A percentile compares a stretch with the other conserved stretches of the same genome.
Conservation (phyloP, 2,329 filamentous ascomycete species). For the Colletotrichum costaricense region DNA sequence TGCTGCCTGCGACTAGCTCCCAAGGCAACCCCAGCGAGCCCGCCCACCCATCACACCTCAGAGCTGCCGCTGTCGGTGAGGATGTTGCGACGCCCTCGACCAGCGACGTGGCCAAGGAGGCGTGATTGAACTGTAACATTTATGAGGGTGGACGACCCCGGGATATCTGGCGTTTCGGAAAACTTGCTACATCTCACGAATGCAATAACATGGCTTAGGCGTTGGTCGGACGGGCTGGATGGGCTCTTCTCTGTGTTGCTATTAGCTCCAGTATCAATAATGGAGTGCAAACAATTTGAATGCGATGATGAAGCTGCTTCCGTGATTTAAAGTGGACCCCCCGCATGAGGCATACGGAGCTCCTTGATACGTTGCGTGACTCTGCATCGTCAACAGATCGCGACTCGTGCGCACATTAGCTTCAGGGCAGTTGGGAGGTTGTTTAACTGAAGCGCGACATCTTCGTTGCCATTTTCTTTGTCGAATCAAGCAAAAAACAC, state of each 20-base stretch:
- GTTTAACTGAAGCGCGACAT: not conserved
- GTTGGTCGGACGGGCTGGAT: not conserved
- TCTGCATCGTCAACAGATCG: not conserved
- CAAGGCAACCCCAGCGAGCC: conserved; percentile 57
- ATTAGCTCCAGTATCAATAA: not conserved
- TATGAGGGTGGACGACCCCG: not conserved
- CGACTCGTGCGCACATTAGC: not conserved
- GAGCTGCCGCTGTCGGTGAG: conserved; percentile 57
- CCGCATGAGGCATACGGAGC: too few relatives aligned
- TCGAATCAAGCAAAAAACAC: not conserved
- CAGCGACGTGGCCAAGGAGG: conserved; percentile 11
- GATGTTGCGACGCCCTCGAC: conserved; percentile 25
- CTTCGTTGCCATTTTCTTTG: not conserved
- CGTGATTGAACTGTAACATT: not conserved
- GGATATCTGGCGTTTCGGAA: conserved; percentile 9
- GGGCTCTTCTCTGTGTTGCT: not conserved
- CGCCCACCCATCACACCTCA: conserved; percentile 59
- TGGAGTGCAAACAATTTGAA: not conserved
- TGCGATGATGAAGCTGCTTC: not conserved
- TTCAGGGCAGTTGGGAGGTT: not conserved
- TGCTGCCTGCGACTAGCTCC: conserved; percentile 43
- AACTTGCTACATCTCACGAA: not conserved
- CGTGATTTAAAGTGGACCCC: not conserved
- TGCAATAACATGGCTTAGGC: conserved; percentile 1
- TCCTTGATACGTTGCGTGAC: not conserved